phyloP scores from a whole-genome alignment of 2,329 filamentous ascomycete genomes.

The Lizonia empirigonia region DNA sequence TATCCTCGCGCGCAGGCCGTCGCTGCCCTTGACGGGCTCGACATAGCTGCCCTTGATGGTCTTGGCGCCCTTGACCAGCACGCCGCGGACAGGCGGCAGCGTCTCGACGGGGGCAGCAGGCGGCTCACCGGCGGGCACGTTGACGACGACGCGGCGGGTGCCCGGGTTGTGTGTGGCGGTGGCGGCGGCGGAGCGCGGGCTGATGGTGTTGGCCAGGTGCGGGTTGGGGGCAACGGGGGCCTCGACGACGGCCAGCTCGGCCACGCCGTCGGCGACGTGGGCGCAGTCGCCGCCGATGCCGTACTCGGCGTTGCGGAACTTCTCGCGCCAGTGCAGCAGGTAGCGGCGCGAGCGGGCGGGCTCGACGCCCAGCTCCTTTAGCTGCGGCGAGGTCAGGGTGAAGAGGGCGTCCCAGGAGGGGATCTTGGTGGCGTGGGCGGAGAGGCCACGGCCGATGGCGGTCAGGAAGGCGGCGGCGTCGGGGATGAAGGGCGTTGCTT shows the following conservation, averaged over 20 bases:
- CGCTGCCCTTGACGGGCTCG: conserved; percentile 66
- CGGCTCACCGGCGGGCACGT: conserved; percentile 54
- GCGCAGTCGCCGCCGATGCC: conserved; percentile 83
- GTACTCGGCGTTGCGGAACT: conserved; percentile 76
- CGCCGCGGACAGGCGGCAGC: conserved; percentile 64
- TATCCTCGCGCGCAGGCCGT: conserved; percentile 67
- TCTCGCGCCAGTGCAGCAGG: conserved; percentile 84
- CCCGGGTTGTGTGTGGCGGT: conserved; percentile 61
- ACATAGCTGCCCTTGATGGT: conserved; percentile 78
- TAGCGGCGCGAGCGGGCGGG: conserved; percentile 82
- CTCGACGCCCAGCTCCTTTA: conserved; percentile 83
- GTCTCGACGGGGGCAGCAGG: conserved; percentile 47
- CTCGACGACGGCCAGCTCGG: conserved; percentile 64
- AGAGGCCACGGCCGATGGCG: conserved; percentile 86
- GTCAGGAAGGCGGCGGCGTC: conserved; percentile 85
- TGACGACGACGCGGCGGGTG: conserved; percentile 64
- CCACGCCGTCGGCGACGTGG: conserved; percentile 66
- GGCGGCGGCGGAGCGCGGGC: conserved; percentile 43
- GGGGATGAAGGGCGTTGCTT: conserved; percentile 83
- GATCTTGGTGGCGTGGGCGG: conserved; percentile 83
- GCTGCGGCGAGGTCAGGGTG: conserved; percentile 74
- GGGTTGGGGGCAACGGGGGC: conserved; percentile 51
- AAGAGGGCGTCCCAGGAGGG: conserved; percentile 91
- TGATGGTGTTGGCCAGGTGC: conserved; percentile 31
- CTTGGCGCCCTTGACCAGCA: conserved; percentile 70